Percentiles rank a stretch among this genome's conserved stretches.
Conservation (phyloP, 139 green algal species). For the Chlorella sorokiniana region DNA sequence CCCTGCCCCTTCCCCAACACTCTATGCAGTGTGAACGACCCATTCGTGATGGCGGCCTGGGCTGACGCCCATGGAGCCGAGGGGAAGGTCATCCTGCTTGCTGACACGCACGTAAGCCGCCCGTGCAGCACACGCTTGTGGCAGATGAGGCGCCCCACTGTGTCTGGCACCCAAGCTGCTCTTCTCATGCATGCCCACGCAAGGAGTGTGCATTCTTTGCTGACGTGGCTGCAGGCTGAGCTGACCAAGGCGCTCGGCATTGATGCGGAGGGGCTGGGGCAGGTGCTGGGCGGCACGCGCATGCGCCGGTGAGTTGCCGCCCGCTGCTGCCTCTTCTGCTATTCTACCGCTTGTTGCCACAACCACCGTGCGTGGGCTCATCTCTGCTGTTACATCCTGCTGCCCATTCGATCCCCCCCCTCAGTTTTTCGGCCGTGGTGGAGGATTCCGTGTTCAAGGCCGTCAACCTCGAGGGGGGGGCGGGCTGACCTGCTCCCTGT, state of each 20-base stretch:
- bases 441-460: conserved; percentile 54
- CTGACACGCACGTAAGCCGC: conserved; percentile 17
- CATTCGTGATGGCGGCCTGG: conserved; percentile 82
- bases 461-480: conserved; percentile 56
- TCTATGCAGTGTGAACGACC: conserved; percentile 83
- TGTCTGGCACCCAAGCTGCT: background rate
- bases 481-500: conserved; percentile 41
- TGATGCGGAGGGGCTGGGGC: conserved; percentile 59
- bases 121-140: background rate
- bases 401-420: background rate
- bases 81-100: conserved; percentile 52
- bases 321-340: background rate
- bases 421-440: conserved; percentile 59
- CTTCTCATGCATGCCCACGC: background rate
- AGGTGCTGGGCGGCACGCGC: conserved; percentile 53
- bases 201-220: background rate
- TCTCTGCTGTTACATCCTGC: background rate
- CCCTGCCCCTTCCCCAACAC: background rate
- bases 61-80: conserved; percentile 52
- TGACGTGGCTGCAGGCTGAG: conserved; percentile 39
- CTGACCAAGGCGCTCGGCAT: conserved; percentile 73
- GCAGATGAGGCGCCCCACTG: background rate
- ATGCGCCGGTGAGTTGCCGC: conserved; percentile 39
- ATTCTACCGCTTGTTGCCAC: background rate
- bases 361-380: background rate